Evolutionary conservation across 371 early-diverging fungal species (phyloP).

Genomic region (Syncephalastrum contaminatum): DNA sequence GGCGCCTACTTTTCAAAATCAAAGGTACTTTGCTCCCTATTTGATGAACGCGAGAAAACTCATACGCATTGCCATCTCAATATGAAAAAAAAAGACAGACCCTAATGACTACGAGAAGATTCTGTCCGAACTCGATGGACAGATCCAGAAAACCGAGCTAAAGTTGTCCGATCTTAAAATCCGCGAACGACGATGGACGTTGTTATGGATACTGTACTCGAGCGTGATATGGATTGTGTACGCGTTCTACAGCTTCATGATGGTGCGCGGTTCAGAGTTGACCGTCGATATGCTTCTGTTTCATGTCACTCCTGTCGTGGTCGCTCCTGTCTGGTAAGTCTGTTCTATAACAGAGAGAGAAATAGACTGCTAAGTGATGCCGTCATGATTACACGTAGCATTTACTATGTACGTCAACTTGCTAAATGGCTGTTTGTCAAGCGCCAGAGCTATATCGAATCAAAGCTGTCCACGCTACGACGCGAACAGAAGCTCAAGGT

Average conservation of each 20-base stretch:
- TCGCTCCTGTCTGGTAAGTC: slow-evolving; percentile 54
- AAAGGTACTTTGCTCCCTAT: no score
- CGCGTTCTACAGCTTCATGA: slow-evolving; percentile 38
- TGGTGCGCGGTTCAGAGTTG: slow-evolving; percentile 11
- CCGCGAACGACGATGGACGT: slow-evolving; percentile 60
- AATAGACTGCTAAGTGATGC: no score
- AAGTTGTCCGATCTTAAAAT: slow-evolving; percentile 58
- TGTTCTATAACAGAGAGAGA: no score
- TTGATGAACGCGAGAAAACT: no score
- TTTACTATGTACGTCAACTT: slow-evolving; percentile 44
- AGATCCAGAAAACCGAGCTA: slow-evolving; percentile 71
- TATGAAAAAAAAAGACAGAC: slow-evolving; percentile 14
- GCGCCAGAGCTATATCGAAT: slow-evolving; percentile 55
- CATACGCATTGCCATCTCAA: no score
- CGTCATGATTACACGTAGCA: slow-evolving; percentile 22
- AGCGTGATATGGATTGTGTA: slow-evolving; percentile 66
- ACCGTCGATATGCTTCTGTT: slow-evolving; percentile 2
- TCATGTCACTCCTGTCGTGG: slow-evolving; percentile 31
- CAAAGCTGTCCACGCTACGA: slow-evolving; percentile 47
- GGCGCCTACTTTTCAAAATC: no score
- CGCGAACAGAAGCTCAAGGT: slow-evolving; percentile 65
- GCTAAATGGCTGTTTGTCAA: slow-evolving; percentile 55
- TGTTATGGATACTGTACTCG: slow-evolving; percentile 72
- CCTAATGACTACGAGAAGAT: slow-evolving; percentile 75
- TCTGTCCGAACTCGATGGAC: slow-evolving; percentile 72